These are phyloP conservation scores for Beauveria bassiana DNA, from an alignment of 2,329 filamentous ascomycete genomes.

Conservation along the genomic window DNA sequence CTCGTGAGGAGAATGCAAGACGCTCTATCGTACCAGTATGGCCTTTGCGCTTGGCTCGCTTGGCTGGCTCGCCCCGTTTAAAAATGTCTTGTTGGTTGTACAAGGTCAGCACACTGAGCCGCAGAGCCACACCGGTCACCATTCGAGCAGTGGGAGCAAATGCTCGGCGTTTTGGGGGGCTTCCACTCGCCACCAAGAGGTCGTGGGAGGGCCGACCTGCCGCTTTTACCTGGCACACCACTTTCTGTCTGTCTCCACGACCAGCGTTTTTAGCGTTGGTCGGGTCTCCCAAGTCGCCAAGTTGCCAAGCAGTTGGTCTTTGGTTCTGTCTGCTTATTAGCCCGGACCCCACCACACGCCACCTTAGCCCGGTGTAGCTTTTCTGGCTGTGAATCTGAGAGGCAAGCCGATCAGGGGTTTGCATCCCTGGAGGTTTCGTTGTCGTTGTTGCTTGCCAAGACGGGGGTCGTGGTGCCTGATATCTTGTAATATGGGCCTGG, in stretches of 20 bases:
- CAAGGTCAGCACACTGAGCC: not conserved
- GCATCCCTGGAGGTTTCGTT: not conserved
- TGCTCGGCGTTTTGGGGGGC: too few species aligned
- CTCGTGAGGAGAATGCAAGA: too few species aligned
- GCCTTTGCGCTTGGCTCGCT: not conserved
- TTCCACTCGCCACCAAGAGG: not conserved
- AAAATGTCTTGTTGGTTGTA: not conserved
- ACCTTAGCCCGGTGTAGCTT: not conserved
- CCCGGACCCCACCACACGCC: not conserved
- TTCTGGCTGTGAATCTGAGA: not conserved
- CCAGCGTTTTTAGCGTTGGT: not conserved
- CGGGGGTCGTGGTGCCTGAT: not conserved
- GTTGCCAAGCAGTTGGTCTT: not conserved
- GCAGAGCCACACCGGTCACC: not conserved
- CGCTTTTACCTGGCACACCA: not conserved
- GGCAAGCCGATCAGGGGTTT: conserved; percentile 7
- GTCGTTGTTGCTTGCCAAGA: not conserved
- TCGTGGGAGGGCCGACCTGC: not conserved
- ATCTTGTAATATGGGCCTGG: not conserved
- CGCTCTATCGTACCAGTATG: too few species aligned
- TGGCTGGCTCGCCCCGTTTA: not conserved
- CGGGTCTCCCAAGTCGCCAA: not conserved
- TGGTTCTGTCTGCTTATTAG: not conserved
- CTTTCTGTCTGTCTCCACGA: not conserved
- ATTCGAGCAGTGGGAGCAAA: not conserved